Evolutionary conservation across 202 grass and related monocot species (phyloP).

Genomic region (Alloteropsis angusta): DNA sequence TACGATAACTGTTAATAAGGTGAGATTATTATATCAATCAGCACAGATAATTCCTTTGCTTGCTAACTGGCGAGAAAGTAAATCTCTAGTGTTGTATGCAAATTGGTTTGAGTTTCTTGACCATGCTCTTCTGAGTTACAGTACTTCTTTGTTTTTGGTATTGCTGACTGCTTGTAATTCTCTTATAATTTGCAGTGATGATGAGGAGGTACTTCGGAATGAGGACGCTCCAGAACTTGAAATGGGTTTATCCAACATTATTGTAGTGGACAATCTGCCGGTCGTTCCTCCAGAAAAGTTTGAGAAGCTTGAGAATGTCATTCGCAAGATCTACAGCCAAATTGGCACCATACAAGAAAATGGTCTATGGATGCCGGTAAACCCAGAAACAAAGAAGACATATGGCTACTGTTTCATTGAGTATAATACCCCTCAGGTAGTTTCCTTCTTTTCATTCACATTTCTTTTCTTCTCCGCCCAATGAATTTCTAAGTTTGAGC

Average conservation of each 20-base stretch:
- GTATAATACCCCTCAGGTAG: constrained; percentile 68
- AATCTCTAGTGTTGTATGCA: background rate
- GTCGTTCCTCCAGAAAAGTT: constrained; percentile 71
- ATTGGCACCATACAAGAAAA: constrained; percentile 69
- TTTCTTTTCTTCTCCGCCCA: background rate
- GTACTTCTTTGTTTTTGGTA: background rate
- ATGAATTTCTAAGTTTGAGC: background rate
- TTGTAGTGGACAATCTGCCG: constrained; percentile 71
- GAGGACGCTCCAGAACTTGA: constrained; percentile 63
- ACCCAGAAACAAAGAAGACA: constrained; percentile 62
- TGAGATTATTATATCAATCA: background rate
- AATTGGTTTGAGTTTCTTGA: background rate
- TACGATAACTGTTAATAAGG: background rate
- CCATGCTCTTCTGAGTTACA: background rate
- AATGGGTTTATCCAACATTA: constrained; percentile 49
- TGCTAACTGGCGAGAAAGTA: background rate
- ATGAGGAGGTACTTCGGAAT: constrained; percentile 48
- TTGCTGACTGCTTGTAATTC: background rate
- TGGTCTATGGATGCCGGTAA: constrained; percentile 76
- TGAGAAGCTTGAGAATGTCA: constrained; percentile 72
- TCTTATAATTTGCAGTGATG: constrained; percentile 35
- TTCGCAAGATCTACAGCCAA: constrained; percentile 77
- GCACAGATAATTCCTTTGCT: background rate
- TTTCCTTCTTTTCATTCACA: background rate
- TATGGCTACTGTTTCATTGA: constrained; percentile 83